These are phyloP conservation scores for Fusarium concolor DNA, from an alignment of 2,329 filamentous ascomycete genomes.

Conservation along the genomic window DNA sequence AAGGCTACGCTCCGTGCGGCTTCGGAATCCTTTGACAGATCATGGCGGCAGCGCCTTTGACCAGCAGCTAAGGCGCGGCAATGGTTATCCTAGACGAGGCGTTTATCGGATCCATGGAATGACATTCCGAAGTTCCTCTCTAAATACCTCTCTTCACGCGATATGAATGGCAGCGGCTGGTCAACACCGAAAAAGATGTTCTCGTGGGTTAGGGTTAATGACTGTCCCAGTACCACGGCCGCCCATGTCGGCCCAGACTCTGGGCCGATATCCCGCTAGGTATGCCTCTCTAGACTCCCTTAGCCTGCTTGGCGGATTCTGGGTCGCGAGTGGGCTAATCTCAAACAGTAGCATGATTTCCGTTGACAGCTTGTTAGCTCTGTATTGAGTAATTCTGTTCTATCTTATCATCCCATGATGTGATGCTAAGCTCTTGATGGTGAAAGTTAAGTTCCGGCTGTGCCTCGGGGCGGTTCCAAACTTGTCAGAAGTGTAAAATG, in stretches of 20 bases:
- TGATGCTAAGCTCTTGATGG: background rate
- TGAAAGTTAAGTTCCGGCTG: background rate
- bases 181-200: background rate
- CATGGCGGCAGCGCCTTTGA: constrained; percentile 14
- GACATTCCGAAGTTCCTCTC: constrained; percentile 6
- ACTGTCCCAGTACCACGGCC: constrained; percentile 8
- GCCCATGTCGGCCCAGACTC: constrained; percentile 12
- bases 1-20: constrained; percentile 7
- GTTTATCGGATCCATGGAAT: constrained; percentile 10
- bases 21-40: background rate
- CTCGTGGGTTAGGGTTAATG: constrained; percentile 30
- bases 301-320: constrained; percentile 11
- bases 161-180: background rate
- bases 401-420: background rate
- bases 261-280: constrained; percentile 30
- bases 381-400: background rate
- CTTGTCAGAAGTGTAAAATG: background rate
- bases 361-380: background rate
- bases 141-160: background rate
- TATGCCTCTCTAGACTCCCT: background rate
- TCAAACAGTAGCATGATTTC: background rate
- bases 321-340: background rate
- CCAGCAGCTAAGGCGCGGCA: background rate
- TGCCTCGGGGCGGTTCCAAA: background rate
- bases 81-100: background rate